Percentiles rank a stretch among this genome's conserved stretches.
These are phyloP conservation scores for Sequoiadendron giganteum DNA, from an alignment of 75 land plant genomes.

Conservation along the genomic window DNA sequence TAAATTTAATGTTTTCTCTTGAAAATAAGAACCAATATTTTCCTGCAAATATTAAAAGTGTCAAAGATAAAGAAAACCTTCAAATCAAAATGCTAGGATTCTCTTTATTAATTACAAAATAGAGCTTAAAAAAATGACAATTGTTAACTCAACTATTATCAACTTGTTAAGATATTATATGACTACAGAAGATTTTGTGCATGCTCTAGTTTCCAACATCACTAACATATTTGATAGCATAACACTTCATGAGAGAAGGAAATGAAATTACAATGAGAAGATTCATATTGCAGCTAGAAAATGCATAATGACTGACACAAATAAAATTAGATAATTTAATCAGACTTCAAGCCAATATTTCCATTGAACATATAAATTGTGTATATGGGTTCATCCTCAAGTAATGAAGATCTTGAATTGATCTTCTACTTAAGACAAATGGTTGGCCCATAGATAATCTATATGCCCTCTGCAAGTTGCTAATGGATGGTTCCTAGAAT, in stretches of 20 bases:
- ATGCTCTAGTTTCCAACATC: background rate
- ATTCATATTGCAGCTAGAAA: background rate
- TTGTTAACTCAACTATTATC: background rate
- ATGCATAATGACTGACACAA: background rate
- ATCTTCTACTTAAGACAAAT: background rate
- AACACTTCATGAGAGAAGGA: background rate
- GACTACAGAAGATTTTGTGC: background rate
- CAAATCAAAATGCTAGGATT: background rate
- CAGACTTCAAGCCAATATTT: background rate
- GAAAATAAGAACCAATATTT: background rate
- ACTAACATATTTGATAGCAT: background rate
- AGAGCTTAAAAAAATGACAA: background rate
- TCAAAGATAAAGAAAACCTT: background rate
- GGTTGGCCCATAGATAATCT: background rate
- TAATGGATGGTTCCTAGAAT: background rate
- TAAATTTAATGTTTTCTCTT: slow-evolving; percentile 1
- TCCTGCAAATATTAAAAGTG: slow-evolving; percentile 4
- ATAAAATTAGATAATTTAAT: background rate
- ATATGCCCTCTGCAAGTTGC: background rate
- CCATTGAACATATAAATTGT: background rate
- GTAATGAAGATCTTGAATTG: background rate
- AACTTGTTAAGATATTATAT: background rate
- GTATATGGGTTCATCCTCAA: background rate
- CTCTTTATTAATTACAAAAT: background rate
- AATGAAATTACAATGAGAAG: background rate